phyloP scores from a whole-genome alignment of 2,329 filamentous ascomycete species.

The Nectriaceae sp. region DNA sequence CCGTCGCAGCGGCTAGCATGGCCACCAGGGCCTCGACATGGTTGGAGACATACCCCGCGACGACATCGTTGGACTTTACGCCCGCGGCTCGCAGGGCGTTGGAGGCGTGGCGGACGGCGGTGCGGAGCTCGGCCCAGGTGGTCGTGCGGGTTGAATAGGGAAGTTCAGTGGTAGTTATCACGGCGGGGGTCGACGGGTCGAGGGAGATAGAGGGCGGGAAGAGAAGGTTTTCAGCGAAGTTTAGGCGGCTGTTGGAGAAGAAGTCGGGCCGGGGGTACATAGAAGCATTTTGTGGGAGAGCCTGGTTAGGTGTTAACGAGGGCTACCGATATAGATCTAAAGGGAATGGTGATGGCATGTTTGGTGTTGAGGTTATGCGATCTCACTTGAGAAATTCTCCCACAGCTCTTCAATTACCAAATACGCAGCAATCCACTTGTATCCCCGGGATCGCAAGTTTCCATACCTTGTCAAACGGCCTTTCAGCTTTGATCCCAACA shows the following conservation, averaged over 20 bases:
- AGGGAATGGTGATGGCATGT: neutral
- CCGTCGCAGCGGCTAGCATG: constrained; percentile 78
- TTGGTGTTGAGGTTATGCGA: neutral
- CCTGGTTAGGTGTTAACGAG: constrained; percentile 47
- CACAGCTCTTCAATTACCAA: neutral
- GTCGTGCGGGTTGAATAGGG: constrained; percentile 57
- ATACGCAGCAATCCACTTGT: neutral
- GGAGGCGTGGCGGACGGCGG: constrained; percentile 74
- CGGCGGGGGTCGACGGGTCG: constrained; percentile 63
- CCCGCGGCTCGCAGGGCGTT: constrained; percentile 68
- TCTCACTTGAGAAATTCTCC: neutral
- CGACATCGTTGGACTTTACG: constrained; percentile 56
- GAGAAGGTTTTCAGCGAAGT: constrained; percentile 94
- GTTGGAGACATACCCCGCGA: constrained; percentile 83
- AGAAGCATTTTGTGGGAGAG: constrained; percentile 64
- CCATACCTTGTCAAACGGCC: constrained; percentile 60
- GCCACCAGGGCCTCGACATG: constrained; percentile 85
- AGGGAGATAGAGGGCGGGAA: constrained; percentile 59
- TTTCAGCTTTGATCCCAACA: constrained; percentile 72
- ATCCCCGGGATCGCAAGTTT: neutral
- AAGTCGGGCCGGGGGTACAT: constrained; percentile 90
- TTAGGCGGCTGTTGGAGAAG: constrained; percentile 77
- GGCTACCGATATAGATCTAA: neutral
- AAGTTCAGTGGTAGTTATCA: constrained; percentile 80
- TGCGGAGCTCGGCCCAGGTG: constrained; percentile 79